A percentile compares a stretch with the other conserved stretches of the same genome.
Conservation (phyloP, 805 yeast genomes). For the Ogataea trehaloabstinens region DNA sequence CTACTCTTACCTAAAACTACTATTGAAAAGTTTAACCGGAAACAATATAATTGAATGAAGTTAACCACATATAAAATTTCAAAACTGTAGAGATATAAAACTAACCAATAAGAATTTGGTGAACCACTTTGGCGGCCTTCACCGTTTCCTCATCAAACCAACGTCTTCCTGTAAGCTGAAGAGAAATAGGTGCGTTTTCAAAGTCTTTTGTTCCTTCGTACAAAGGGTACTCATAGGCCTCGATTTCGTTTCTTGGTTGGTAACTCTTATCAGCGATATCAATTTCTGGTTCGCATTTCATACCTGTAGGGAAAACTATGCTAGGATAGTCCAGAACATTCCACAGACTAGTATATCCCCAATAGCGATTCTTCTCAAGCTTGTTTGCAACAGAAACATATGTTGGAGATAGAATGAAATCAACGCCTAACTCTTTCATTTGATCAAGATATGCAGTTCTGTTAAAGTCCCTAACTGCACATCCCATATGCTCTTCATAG, state of each 20-base stretch:
- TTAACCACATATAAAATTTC: too few relatives aligned
- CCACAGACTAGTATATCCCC: slow-evolving; percentile 74
- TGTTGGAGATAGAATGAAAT: slow-evolving; percentile 60
- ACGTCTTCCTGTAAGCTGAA: slow-evolving; percentile 49
- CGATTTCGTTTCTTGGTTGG: slow-evolving; percentile 23
- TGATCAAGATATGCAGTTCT: slow-evolving; percentile 49
- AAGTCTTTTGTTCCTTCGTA: slow-evolving; percentile 35
- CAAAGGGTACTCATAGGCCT: slow-evolving; percentile 30
- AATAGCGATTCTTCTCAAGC: slow-evolving; percentile 56
- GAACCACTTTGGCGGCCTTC: slow-evolving; percentile 40
- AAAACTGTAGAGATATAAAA: too few relatives aligned
- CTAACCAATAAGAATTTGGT: slow-evolving; percentile 25
- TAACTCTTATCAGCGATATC: slow-evolving; percentile 18
- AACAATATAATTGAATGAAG: too few relatives aligned
- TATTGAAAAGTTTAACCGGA: too few relatives aligned
- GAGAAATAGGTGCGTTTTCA: slow-evolving; percentile 43
- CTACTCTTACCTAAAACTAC: too few relatives aligned
- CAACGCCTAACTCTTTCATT: slow-evolving; percentile 50
- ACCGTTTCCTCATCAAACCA: slow-evolving; percentile 48
- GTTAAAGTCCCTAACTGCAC: slow-evolving; percentile 48
- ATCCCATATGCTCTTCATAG: slow-evolving; percentile 46
- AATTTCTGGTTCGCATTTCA: slow-evolving; percentile 39
- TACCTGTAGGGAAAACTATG: slow-evolving; percentile 56
- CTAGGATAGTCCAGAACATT: slow-evolving; percentile 67
- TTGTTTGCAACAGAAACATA: slow-evolving; percentile 65